Base-by-base conservation (phyloP, 164 flowering plant species). In the Houttuynia cordata region DNA sequence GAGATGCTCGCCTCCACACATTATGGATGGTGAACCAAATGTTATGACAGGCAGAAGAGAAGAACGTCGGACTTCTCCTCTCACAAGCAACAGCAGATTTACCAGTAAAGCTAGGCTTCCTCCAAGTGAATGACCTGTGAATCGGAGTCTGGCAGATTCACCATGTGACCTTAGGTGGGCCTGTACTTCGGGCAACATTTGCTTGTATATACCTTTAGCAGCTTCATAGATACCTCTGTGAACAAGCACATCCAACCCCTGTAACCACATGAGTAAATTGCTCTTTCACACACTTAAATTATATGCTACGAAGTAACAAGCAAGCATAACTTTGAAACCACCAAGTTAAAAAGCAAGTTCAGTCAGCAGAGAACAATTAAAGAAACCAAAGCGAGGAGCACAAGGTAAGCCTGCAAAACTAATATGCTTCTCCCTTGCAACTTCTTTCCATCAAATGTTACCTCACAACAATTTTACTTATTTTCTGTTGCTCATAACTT, bases 141-240 rank as follows among this genome's bases (percentile, higher is more conserved):
- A 91, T 61, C 96, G 90, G 61, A 91, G 76, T n/a, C 74, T 80
- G 56, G 96, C 90, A n/a, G 70, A 75, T 21, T 66, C 64, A 0
- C 97, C 91, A 56, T 64, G 78, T 56, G 85, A 67, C 64, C 77
- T 74, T 23, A 94, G 24, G 72, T 91, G 96, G 10, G 81, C 76
- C 30, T 18, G 83, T 23, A 91, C 78, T 67, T 94, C 99, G 1
- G 96, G 97, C 75, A 94, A 65, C 96, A 94, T 85, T 64, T 87
- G 91, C 40, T 82, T 85, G 63, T 94, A 94, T 7, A 91, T 87
- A 8, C 99, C 97, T 75, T 89, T 91, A 34, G 99, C 99, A 60
- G 90, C 96, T 75, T 94, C 99, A 61, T 91, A 94, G 40, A 94
- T 94, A 18, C 99, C 99, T 74, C 99, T 80, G 54, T 94, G 99